Base-by-base conservation (phyloP, 306 rosid genomes). In the Prunus dulcis region DNA sequence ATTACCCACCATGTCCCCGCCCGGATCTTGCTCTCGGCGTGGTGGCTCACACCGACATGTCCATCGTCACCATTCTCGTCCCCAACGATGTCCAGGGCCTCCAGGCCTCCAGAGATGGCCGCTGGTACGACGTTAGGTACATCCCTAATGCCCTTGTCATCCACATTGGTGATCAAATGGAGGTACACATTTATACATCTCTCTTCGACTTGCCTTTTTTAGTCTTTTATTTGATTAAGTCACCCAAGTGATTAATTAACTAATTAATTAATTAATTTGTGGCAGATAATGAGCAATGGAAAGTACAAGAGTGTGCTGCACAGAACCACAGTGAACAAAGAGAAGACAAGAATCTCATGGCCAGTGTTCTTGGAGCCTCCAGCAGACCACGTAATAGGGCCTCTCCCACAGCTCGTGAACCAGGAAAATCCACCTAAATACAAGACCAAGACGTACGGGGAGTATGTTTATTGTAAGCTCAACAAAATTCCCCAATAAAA, bases 31-130 rank as follows among this genome's bases (percentile, higher is more conserved):
- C 92, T 2, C 79, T 91, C 3, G 97, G 98, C 8, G 93, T 91
- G n/a, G 87, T 85, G 25, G 84, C 88, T 6, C 97, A 93, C 78
- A 93, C 98, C 0, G 98, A 93, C 84, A 84, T 93, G 90, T 82
- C 88, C 13, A 3, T 75, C 76, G 1, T 93, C 5, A 89, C 98
- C 66, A 81, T 93, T 58, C 81, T 93, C 0, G 95, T 91, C 0
- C 92, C 98, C 2, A 93, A 93, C 22, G 87, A 93, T 0, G 93
- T 93, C 1, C 98, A 87, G 12, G 98, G 98, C 2, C 93, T 89
- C 55, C 98, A 93, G 43, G 97, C 93, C 9, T 85, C 45, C 43
- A 84, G 82, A 18, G 78, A 91, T 64, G 95, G 86, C 50, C 82
- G 71, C 4, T 93, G 98, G 98, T 86, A 86, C 18, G 84, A 91